Evolutionary conservation across 2,329 filamentous ascomycete species (phyloP).

Genomic region (Paecilomyces formosus): DNA sequence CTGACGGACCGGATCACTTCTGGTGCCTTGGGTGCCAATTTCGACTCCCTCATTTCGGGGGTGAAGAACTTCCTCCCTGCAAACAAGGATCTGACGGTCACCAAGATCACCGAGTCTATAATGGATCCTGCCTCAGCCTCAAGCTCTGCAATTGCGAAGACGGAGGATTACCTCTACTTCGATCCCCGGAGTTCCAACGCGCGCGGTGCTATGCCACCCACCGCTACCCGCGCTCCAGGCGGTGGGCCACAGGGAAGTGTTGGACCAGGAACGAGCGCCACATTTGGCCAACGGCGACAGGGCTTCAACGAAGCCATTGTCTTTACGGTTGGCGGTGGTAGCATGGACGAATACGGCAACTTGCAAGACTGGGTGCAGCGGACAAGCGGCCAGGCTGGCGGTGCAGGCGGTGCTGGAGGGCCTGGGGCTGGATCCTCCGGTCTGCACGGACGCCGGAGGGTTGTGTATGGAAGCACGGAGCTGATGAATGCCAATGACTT

Average conservation of each 20-base stretch:
- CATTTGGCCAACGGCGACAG: slow-evolving; percentile 83
- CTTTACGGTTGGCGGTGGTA: slow-evolving; percentile 92
- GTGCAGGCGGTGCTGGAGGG: slow-evolving; percentile 19
- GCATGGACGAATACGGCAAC: slow-evolving; percentile 98
- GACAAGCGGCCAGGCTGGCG: slow-evolving; percentile 51
- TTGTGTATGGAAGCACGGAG: slow-evolving; percentile 92
- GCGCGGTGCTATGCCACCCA: slow-evolving; percentile 80
- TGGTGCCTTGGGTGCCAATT: slow-evolving; percentile 75
- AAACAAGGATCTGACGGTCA: slow-evolving; percentile 91
- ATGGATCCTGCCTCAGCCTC: slow-evolving; percentile 93
- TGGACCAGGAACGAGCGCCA: slow-evolving; percentile 65
- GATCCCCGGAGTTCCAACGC: slow-evolving; percentile 91
- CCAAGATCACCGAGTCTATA: slow-evolving; percentile 94
- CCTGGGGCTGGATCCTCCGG: slow-evolving; percentile 22
- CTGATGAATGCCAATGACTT: slow-evolving; percentile 58
- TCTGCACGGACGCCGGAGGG: slow-evolving; percentile 59
- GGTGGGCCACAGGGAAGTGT: slow-evolving; percentile 38
- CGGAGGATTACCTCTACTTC: slow-evolving; percentile 94
- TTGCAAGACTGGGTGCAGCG: slow-evolving; percentile 90
- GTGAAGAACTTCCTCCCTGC: slow-evolving; percentile 98
- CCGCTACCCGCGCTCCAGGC: slow-evolving; percentile 41
- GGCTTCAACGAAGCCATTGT: slow-evolving; percentile 86
- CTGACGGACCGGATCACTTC: slow-evolving; percentile 93
- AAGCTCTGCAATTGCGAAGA: slow-evolving; percentile 89
- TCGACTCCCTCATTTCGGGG: slow-evolving; percentile 88